Percentiles rank a stretch among this genome's conserved stretches.
Conservation (phyloP, 176 grass and related monocot genomes). For the Aegilops umbellulata region DNA sequence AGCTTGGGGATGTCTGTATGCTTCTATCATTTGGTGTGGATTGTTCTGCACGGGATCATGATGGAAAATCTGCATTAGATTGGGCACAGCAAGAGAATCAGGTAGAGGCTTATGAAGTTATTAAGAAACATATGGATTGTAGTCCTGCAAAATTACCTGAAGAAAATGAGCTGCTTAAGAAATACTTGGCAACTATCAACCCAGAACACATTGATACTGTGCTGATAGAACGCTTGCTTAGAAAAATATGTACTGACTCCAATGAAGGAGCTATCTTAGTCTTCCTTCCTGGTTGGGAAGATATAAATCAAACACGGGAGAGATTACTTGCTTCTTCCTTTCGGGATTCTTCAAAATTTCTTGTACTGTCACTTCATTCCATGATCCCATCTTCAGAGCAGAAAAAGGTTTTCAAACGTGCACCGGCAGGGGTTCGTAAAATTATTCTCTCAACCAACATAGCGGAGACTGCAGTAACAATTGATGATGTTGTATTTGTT, state of each 20-base stretch:
- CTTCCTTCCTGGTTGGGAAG: slow-evolving; percentile 98
- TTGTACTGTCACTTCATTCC: slow-evolving; percentile 83
- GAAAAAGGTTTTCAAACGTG: slow-evolving; percentile 85
- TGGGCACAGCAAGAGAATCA: slow-evolving; percentile 86
- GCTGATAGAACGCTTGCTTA: slow-evolving; percentile 69
- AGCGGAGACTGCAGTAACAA: slow-evolving; percentile 93
- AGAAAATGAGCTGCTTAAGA: slow-evolving; percentile 68
- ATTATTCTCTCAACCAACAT: slow-evolving; percentile 99
- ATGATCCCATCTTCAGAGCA: slow-evolving; percentile 89
- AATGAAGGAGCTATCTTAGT: slow-evolving; percentile 82
- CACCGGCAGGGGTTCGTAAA: slow-evolving; percentile 72
- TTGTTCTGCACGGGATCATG: slow-evolving; percentile 62
- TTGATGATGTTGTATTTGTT: slow-evolving; percentile 96
- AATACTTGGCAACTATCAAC: slow-evolving; percentile 76
- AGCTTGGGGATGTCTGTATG: slow-evolving; percentile 80
- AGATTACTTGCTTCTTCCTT: slow-evolving; percentile 72
- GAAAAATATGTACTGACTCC: slow-evolving; percentile 80
- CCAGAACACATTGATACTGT: slow-evolving; percentile 75
- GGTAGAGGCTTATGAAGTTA: slow-evolving; percentile 57
- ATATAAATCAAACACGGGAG: slow-evolving; percentile 88
- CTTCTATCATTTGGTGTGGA: slow-evolving; percentile 96
- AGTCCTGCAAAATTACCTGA: slow-evolving; percentile 53
- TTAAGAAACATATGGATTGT: slow-evolving; percentile 71
- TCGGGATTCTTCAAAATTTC: slow-evolving; percentile 62
- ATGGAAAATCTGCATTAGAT: slow-evolving; percentile 64